A percentile compares a stretch with the other conserved stretches of the same genome.
Conservation (phyloP, 2,329 filamentous ascomycete genomes). For the Curvularia verruculosa region DNA sequence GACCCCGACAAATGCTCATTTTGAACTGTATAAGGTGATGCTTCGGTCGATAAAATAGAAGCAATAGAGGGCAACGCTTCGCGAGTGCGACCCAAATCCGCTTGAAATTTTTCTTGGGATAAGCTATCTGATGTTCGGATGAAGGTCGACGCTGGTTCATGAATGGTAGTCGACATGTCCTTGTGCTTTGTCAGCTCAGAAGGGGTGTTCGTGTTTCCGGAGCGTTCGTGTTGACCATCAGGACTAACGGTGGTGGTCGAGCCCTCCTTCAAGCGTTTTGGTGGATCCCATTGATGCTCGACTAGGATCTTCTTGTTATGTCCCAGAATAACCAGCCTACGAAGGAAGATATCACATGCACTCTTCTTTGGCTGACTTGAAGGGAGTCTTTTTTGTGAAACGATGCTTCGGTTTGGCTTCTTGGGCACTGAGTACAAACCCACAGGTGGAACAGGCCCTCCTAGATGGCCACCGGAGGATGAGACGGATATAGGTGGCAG, state of each 20-base stretch:
- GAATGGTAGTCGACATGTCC: not conserved
- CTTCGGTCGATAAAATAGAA: no score
- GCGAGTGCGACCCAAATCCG: no score
- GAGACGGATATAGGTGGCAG: not conserved
- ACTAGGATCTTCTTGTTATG: conserved; percentile 21
- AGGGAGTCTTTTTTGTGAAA: conserved; percentile 6
- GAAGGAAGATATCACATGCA: conserved; percentile 11
- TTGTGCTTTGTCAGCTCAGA: not conserved
- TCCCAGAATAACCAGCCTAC: conserved; percentile 28
- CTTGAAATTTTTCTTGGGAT: no score
- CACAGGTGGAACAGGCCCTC: conserved; percentile 24
- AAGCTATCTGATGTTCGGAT: no score
- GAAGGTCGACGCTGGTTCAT: not conserved
- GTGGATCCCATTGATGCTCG: conserved; percentile 25
- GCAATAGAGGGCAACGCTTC: no score
- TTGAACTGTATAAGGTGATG: no score
- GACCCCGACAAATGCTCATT: not conserved
- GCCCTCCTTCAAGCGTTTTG: conserved; percentile 14
- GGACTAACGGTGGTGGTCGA: no score
- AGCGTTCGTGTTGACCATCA: not conserved
- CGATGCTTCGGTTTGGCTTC: conserved; percentile 17
- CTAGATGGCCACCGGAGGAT: not conserved
- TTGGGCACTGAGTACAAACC: conserved; percentile 28
- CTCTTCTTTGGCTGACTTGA: not conserved
- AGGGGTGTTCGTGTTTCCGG: not conserved